Base-by-base conservation (phyloP, 2,329 filamentous ascomycete species). In the Hypocreales sp. region DNA sequence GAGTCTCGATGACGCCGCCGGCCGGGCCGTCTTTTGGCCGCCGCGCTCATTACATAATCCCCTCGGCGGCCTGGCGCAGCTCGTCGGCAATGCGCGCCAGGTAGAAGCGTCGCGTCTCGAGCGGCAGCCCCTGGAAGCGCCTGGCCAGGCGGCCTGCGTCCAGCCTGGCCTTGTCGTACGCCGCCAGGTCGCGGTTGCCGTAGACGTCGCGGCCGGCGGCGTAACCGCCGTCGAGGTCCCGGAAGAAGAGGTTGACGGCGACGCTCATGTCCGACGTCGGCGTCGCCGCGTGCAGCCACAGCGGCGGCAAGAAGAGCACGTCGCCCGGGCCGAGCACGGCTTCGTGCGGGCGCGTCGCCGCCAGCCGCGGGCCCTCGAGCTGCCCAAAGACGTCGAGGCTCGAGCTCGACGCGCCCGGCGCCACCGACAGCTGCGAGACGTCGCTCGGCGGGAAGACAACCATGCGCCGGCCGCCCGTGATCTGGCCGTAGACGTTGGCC, bases 191-290 rank as follows among this genome's bases (percentile, higher is more conserved):
- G 21, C 82, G 64, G 45, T 92, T 93, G 2, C 81, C 84, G 45
- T 93, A 93, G 0, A 92, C 77, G 46, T 93, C 84, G 37, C 74
- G 67, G 1, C 84, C 83, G 1, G 64, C 49, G 1, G 81, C 72
- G 46, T 90, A 90, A 2, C 67, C 72, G 4, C 47, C 56, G 4
- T 72, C 56, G 8, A 90, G 57, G 34, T 74, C 76, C 23, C 73
- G 71, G 55, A 92, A 93, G 57, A 93, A 93, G 16, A 87, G 67
- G 46, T 93, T 93, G n/a, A 93, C 74, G 1, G 81, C 81, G 7
- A 92, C 61, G 39, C 80, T 84, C 33, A 71, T 48, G 24, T 57
- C 47, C 7, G 64, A 54, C 1, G 50, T 59, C 1, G 77, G 73
- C 1, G 65, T 61, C 2, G 74, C 76, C 1, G 82, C 77, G 48